Percentiles rank a stretch among this genome's conserved stretches.
Conservation (phyloP, 495 filamentous ascomycete genomes). For the Xylaria longipes region DNA sequence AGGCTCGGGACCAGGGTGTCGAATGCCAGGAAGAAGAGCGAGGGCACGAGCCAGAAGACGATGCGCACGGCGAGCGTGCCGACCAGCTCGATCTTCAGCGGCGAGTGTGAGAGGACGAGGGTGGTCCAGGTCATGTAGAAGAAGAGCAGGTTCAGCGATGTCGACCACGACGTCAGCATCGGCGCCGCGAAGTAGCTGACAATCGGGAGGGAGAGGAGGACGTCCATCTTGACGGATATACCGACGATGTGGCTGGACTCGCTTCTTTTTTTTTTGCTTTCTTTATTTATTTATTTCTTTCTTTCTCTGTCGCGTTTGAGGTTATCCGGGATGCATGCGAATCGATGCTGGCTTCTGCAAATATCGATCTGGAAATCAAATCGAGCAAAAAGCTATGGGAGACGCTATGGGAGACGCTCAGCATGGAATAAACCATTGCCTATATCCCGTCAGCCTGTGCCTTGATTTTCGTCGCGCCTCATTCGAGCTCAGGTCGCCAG, state of each 20-base stretch:
- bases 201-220: constrained; percentile 73
- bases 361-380: not conserved
- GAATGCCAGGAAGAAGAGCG: constrained; percentile 74
- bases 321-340: not conserved
- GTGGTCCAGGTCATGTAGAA: constrained; percentile 93
- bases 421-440: not conserved
- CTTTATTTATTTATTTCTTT: too few relatives aligned
- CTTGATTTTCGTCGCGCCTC: not conserved
- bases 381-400: not conserved
- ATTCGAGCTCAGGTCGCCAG: not conserved
- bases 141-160: constrained; percentile 83
- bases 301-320: not conserved
- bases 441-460: not conserved
- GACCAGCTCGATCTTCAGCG: constrained; percentile 76
- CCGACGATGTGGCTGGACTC: not conserved
- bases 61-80: constrained; percentile 71
- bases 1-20: constrained; percentile 73
- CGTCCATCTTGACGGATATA: constrained; percentile 55
- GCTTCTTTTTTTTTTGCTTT: not conserved
- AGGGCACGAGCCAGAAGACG: constrained; percentile 75
- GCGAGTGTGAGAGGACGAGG: constrained; percentile 75
- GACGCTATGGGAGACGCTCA: not conserved
- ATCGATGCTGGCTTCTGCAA: not conserved
- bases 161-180: constrained; percentile 67
- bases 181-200: constrained; percentile 67